Percentiles rank a stretch among this genome's conserved stretches.
phyloP scores from a whole-genome alignment of 352 stramenopile genomes.

The Phytophthora sp. region DNA sequence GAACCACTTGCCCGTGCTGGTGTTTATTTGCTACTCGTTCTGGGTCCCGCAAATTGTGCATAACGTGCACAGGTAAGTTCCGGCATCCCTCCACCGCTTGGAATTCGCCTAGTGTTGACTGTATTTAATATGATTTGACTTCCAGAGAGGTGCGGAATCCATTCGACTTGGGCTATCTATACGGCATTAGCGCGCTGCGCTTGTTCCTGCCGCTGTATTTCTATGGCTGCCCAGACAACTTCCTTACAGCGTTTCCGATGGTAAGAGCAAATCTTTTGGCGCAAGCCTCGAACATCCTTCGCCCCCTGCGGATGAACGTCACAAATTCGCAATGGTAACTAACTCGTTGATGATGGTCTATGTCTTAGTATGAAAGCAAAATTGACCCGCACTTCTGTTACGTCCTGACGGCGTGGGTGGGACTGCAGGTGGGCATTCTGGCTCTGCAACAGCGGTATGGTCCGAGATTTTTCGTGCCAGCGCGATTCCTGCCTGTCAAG shows the following conservation, averaged over 20 bases:
- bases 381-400: slow-evolving; percentile 71
- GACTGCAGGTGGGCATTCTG: slow-evolving; percentile 92
- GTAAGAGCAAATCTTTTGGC: slow-evolving; percentile 37
- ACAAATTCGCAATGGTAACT: slow-evolving; percentile 9
- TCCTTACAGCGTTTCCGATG: slow-evolving; percentile 88
- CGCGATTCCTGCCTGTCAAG: slow-evolving; percentile 95
- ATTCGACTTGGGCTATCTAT: slow-evolving; percentile 94
- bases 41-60: slow-evolving; percentile 98
- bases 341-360: slow-evolving; percentile 12
- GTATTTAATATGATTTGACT: not conserved
- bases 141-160: slow-evolving; percentile 91
- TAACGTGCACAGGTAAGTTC: slow-evolving; percentile 89
- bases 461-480: slow-evolving; percentile 95
- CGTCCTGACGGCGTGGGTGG: slow-evolving; percentile 91
- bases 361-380: slow-evolving; percentile 74
- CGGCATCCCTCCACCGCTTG: not conserved
- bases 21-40: slow-evolving; percentile 97
- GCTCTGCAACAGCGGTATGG: slow-evolving; percentile 93
- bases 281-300: not conserved
- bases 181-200: slow-evolving; percentile 93
- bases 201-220: slow-evolving; percentile 97
- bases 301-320: slow-evolving; percentile 4
- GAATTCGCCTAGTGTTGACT: slow-evolving; percentile 1
- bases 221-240: slow-evolving; percentile 94
- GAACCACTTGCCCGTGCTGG: slow-evolving; percentile 87